Evolutionary conservation across 306 rosid genomes (phyloP), one percentile per base, ranked within the genome.

Genomic region (Styphnolobium japonicum): DNA sequence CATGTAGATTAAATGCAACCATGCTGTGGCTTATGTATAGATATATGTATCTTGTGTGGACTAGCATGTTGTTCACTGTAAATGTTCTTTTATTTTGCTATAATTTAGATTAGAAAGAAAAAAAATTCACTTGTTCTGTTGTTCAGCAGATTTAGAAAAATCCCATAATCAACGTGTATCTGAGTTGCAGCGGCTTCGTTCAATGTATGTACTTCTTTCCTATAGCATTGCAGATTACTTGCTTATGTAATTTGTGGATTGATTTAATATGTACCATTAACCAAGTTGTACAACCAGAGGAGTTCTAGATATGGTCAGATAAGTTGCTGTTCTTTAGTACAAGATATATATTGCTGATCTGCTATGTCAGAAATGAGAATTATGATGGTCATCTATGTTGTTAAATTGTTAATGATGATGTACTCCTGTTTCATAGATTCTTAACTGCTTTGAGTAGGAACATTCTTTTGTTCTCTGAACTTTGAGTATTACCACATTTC

Each of bases 121-220:
- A 43, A n/a, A 29, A 29, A 11, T 53, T 77, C 21, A 58, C 43
- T 55, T 67, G 60, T 68, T 79, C 75, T 48, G 42, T 80, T 67
- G 71, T 85, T 85, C 75, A 76, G 84, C 97, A 88, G 99, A 95
- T 90, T 79, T 90, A 75, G 98, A 95, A 88, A 95, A 90, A 74
- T 93, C 99, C 22, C 99, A 95, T 64, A 96, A 93, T 88, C 99
- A 93, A 78, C 99, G 98, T 62, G 97, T 95, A 27, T 88, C 93
- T 37, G 98, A 93, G 80, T 84, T 95, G 90, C 98, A 92, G 75
- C 89, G 93, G 73, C 97, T 95, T 53, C 97, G 94, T 70, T 93
- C 98, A 27, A 85, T 95, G 99, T 95, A 88, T 63, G 89, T 78
- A 39, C 71, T 61, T 79, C 72, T 84, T 79, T 79, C 58, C 67